Base-by-base conservation (phyloP, 768 basidiomycete species). In the Leccinum subtestaceum region DNA sequence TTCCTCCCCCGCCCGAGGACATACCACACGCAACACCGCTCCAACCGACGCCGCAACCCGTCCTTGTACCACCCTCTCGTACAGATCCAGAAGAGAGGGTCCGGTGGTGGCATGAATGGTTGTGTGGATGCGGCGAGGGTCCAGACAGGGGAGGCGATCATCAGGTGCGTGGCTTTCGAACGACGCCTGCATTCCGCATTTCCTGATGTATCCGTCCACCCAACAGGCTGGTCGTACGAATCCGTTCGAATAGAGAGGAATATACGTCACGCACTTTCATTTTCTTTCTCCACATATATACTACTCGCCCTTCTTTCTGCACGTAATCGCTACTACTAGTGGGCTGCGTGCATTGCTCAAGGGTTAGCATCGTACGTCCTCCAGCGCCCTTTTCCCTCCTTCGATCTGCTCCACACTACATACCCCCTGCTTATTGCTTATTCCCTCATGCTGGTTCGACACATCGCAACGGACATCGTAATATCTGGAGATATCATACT, bases 101-200 rank as follows among this genome's bases (percentile, higher is more conserved):
- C 4, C 75, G 81, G 60, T 92, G 90, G 90, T 92, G 90, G 90
- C 89, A 90, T 68, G 90, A 92, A 32, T 91, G 89, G 89, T 70
- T 92, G 60, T 92, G 90, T 70, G 90, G 90, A 12, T 90, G 89
- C 63, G 77, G 84, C 17, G 89, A 91, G 68, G 86, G 87, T n/a
- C 75, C 82, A 3, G 86, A 89, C 70, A 79, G 88, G 15, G 87
- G 85, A 47, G 88, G 87, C 5, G 85, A 91, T 55, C 71, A 80
- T 61, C 90, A 92, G 81, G 89, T 87, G 67, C 45, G 78, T 70
- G 27, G 56, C 25, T n/a, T 29, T 34, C 19, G 19, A 38, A 36
- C n/a, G 4, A 15, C 19, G 11, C 19, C 43, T 45, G 10, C 5
- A 21, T 19, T 45, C 11, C 11, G 11, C 19, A 9, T 53, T 21